Evolutionary conservation across 2,329 filamentous ascomycete species (phyloP).

Genomic region (Ceratocystis cacaofunesta): DNA sequence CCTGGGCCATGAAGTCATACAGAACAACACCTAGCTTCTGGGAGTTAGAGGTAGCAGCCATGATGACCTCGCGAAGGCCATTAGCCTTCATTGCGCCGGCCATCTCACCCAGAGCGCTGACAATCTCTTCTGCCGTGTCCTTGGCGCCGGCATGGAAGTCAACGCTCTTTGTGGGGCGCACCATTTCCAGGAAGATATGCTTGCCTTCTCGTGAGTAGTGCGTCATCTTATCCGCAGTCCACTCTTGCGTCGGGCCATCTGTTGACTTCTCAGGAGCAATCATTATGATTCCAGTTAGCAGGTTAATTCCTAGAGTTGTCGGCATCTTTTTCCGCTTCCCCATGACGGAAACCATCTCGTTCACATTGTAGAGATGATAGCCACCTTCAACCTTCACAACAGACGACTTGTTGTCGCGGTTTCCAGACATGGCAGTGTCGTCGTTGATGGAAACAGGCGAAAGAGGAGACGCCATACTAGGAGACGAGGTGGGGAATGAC

Average conservation of each 20-base stretch:
- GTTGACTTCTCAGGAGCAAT: slow-evolving; percentile 73
- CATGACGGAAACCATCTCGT: slow-evolving; percentile 93
- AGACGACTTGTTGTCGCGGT: slow-evolving; percentile 31
- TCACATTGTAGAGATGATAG: slow-evolving; percentile 92
- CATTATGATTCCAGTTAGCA: slow-evolving; percentile 74
- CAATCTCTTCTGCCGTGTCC: slow-evolving; percentile 90
- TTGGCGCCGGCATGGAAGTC: slow-evolving; percentile 97
- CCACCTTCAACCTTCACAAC: slow-evolving; percentile 32
- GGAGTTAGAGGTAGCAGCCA: slow-evolving; percentile 53
- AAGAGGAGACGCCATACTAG: slow-evolving; percentile 10
- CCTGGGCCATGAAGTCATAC: slow-evolving; percentile 94
- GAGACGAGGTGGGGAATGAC: slow-evolving; percentile 12
- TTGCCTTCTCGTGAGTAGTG: slow-evolving; percentile 97
- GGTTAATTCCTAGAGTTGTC: slow-evolving; percentile 87
- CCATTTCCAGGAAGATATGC: slow-evolving; percentile 88
- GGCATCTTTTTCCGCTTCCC: slow-evolving; percentile 97
- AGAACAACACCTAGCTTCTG: slow-evolving; percentile 75
- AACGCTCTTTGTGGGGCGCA: slow-evolving; percentile 81
- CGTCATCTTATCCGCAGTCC: slow-evolving; percentile 88
- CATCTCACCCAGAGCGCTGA: slow-evolving; percentile 72
- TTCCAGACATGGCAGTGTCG: slow-evolving; percentile 34
- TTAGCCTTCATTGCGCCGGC: slow-evolving; percentile 75
- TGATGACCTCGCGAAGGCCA: slow-evolving; percentile 69
- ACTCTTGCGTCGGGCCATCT: slow-evolving; percentile 78
- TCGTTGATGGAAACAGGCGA: slow-evolving; percentile 25